Conservation (phyloP, 495 filamentous ascomycete species). For the Penicillium paxilli region DNA sequence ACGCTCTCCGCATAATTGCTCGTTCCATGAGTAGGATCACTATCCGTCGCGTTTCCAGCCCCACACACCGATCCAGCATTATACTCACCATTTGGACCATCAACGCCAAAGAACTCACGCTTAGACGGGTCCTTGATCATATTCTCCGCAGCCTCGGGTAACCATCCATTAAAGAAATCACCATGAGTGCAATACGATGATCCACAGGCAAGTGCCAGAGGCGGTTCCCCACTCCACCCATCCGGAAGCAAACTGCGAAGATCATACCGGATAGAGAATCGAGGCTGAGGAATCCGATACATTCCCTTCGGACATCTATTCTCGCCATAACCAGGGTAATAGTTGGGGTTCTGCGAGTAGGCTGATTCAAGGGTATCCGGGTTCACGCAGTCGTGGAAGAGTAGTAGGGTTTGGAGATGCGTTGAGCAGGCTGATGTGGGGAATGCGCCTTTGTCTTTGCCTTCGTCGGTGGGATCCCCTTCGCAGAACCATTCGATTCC, state of each 20-base stretch:
- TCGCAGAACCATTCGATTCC: slow-evolving; percentile 23
- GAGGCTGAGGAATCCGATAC: slow-evolving; percentile 18
- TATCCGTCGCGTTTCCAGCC: slow-evolving; percentile 14
- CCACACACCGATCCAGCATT: slow-evolving; percentile 8
- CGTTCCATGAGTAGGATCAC: slow-evolving; percentile 20
- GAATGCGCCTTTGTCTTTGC: slow-evolving; percentile 9
- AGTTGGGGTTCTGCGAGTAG: slow-evolving; percentile 10
- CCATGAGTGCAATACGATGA: slow-evolving; percentile 19
- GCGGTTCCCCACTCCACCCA: slow-evolving; percentile 17
- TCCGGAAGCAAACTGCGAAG: slow-evolving; percentile 11
- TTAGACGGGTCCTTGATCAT: slow-evolving; percentile 13
- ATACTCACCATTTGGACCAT: slow-evolving; percentile 10
- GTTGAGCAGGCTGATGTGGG: slow-evolving; percentile 16
- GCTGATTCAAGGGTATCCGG: slow-evolving; percentile 12
- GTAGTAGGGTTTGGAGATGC: slow-evolving; percentile 17
- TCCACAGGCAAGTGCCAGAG: slow-evolving; percentile 18
- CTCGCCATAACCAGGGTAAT: slow-evolving; percentile 2
- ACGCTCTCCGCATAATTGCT: slow-evolving; percentile 4
- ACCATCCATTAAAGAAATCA: slow-evolving; percentile 24
- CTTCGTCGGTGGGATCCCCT: slow-evolving; percentile 3
- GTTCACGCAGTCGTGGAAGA: slow-evolving; percentile 21
- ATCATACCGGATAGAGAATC: slow-evolving; percentile 22
- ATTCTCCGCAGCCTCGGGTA: slow-evolving; percentile 23
- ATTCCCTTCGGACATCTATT: slow-evolving; percentile 19
- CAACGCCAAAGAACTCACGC: slow-evolving; percentile 11